Base-by-base conservation (phyloP, 139 green algal species). In the Picochlorum sp. region DNA sequence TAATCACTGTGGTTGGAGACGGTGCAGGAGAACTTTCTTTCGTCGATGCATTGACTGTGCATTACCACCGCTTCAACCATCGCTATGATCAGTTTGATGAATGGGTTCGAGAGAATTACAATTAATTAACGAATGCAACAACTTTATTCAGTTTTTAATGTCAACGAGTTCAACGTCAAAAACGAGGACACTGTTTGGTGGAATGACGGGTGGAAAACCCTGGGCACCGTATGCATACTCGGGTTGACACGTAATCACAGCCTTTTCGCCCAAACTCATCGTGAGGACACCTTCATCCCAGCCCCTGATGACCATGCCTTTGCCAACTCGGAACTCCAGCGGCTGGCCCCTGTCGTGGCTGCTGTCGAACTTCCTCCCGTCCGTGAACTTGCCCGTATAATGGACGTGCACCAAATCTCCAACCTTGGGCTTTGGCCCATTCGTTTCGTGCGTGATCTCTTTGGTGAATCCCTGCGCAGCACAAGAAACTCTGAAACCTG, bases 331-430 rank as follows among this genome's bases (percentile, higher is more conserved):
- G 78, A 89, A 89, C 4, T 75, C 58, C 45, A 85, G 84, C 85
- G 75, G 78, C 47, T 79, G n/a, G n/a, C 60, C 62, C 4, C 84
- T 72, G 54, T 89, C 79, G 8, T 68, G 72, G 26, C 31, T 72
- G 24, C 63, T 70, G 62, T 95, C 87, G 62, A 95, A 95, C 75
- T 92, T 86, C 30, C 68, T 77, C 41, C 87, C 87, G 59, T 92
- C 59, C 8, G 76, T 63, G 47, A 78, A 65, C 23, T 65, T 78
- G 41, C 56, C 56, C 44, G 56, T 45, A 1, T 59, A 59, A 13
- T 59, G 51, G 13, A 59, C 51, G 1, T 20, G 23, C 23, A 59
- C 51, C 26, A 23, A 30, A 37, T 34, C 13, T 8, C 21, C 20
- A 0, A 20, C 18, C 30, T 20, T 60, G 65, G 69, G 69, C 9